These are phyloP conservation scores for Leishmania martiniquensis DNA, from an alignment of 208 protist genomes.

Conservation along the genomic window DNA sequence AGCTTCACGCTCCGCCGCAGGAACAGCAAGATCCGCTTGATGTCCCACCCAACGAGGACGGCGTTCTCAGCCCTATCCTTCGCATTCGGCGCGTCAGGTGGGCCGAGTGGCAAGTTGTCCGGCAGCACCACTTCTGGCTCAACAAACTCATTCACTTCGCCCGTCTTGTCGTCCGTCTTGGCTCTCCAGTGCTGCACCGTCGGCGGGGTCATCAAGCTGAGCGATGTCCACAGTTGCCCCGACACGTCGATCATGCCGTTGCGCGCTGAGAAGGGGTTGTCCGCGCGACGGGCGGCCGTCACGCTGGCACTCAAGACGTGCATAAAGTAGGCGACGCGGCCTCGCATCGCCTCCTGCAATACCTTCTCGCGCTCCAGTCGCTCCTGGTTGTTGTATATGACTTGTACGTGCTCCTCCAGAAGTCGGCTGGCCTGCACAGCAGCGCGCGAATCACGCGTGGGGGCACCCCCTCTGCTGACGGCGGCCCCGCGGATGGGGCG, in stretches of 20 bases:
- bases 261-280: slow-evolving; percentile 84
- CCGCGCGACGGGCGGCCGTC: slow-evolving; percentile 81
- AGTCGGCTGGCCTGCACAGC: slow-evolving; percentile 37
- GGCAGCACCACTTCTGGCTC: slow-evolving; percentile 65
- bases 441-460: slow-evolving; percentile 4
- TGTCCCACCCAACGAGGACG: slow-evolving; percentile 86
- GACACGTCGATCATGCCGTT: slow-evolving; percentile 82
- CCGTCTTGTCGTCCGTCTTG: slow-evolving; percentile 33
- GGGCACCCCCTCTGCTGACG: neutral
- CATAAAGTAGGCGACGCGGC: slow-evolving; percentile 65
- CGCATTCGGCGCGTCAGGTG: slow-evolving; percentile 36
- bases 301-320: slow-evolving; percentile 74
- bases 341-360: slow-evolving; percentile 50
- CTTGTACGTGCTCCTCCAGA: slow-evolving; percentile 74
- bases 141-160: slow-evolving; percentile 58
- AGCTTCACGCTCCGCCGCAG: slow-evolving; percentile 68
- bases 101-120: slow-evolving; percentile 48
- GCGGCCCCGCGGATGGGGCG: slow-evolving; percentile 1
- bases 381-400: slow-evolving; percentile 77
- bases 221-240: slow-evolving; percentile 75
- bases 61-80: slow-evolving; percentile 54
- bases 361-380: slow-evolving; percentile 63
- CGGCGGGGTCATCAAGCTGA: slow-evolving; percentile 56
- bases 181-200: slow-evolving; percentile 44
- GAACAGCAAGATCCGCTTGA: slow-evolving; percentile 85